phyloP scores from a whole-genome alignment of 208 protist species.

The Acanthamoeba lenticulata region DNA sequence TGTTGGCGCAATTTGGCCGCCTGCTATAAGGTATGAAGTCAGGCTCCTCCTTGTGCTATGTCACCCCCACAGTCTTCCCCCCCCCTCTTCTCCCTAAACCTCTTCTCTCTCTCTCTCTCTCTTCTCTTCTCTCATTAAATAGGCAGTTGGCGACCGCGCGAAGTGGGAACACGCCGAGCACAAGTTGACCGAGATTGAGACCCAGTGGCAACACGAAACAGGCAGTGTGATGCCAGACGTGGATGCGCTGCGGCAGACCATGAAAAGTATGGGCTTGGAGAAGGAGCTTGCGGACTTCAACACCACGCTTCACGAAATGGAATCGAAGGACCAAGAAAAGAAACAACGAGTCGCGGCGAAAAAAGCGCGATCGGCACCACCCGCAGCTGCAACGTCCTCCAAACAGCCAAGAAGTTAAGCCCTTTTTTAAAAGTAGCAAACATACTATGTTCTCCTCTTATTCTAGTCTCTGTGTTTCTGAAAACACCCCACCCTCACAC shows the following conservation, averaged over 20 bases:
- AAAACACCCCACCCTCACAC: too few species aligned
- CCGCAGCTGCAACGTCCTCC: too few species aligned
- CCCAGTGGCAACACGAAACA: not conserved
- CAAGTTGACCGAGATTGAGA: not conserved
- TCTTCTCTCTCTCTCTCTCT: not conserved
- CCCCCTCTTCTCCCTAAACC: not conserved
- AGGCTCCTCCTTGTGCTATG: not conserved
- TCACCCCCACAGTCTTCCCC: not conserved
- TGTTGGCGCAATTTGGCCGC: not conserved
- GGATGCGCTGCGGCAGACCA: not conserved
- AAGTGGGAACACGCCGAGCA: not conserved
- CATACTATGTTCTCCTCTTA: too few species aligned
- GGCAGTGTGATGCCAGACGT: not conserved
- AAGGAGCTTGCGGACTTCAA: slow-evolving; percentile 36
- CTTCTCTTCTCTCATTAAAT: not conserved
- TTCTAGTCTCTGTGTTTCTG: too few species aligned
- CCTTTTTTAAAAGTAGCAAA: too few species aligned
- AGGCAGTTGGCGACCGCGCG: not conserved
- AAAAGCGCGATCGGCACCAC: too few species aligned
- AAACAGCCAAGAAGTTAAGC: too few species aligned
- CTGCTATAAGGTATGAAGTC: not conserved
- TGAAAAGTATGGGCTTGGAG: not conserved
- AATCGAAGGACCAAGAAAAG: not conserved
- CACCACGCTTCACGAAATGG: not conserved
- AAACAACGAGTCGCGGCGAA: not conserved